Conservation (phyloP, 306 rosid genomes). For the Vigna mungo region DNA sequence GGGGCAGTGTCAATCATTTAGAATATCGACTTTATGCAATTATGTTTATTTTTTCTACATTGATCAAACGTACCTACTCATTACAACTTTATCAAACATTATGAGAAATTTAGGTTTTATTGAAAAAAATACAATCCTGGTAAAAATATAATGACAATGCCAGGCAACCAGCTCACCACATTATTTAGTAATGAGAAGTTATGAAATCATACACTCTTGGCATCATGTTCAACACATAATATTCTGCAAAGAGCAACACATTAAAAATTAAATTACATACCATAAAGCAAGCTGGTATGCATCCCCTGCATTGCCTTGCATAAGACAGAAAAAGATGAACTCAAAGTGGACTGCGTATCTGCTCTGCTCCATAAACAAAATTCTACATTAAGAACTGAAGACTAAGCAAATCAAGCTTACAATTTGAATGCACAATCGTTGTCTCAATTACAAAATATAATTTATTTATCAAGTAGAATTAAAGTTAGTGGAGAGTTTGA, state of each 20-base stretch:
- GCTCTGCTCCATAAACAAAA: constrained; percentile 62
- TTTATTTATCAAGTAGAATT: constrained; percentile 11
- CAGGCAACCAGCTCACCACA: constrained; percentile 8
- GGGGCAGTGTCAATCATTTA: background rate
- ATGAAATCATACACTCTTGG: constrained; percentile 5
- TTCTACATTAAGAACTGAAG: constrained; percentile 31
- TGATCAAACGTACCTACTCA: background rate
- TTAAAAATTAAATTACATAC: constrained; percentile 51
- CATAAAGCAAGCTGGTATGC: constrained; percentile 62
- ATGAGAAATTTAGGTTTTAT: constrained; percentile 6
- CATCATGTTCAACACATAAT: constrained; percentile 24
- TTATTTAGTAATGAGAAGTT: constrained; percentile 30
- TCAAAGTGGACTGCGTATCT: constrained; percentile 63
- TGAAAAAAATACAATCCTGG: constrained; percentile 4
- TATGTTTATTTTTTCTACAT: background rate
- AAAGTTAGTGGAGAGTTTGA: background rate
- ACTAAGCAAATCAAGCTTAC: constrained; percentile 18
- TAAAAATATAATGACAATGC: constrained; percentile 13
- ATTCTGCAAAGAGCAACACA: constrained; percentile 28
- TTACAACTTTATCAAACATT: constrained; percentile 8
- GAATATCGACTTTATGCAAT: constrained; percentile 5
- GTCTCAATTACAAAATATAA: constrained; percentile 23
- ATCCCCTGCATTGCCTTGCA: constrained; percentile 56
- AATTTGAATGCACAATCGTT: constrained; percentile 7
- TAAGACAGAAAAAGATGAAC: constrained; percentile 62